Evolutionary conservation across 73 alveolate species (phyloP).

Genomic region (Tetrahymena elliotti): DNA sequence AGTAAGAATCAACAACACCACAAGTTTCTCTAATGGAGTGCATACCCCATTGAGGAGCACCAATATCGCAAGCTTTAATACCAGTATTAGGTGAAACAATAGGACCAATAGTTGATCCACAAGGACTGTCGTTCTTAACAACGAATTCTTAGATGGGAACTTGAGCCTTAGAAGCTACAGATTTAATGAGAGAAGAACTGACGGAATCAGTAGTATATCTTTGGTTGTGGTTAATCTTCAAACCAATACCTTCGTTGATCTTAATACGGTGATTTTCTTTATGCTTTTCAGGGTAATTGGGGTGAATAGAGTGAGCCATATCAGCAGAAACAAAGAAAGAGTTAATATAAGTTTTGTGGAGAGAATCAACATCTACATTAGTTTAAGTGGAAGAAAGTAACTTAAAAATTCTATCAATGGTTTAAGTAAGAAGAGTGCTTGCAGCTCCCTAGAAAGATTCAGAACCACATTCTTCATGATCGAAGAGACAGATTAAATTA

Average conservation of each 20-base stretch:
- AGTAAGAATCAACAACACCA: constrained; percentile 77
- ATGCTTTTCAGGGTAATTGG: constrained; percentile 93
- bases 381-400: constrained; percentile 37
- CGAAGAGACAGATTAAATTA: constrained; percentile 79
- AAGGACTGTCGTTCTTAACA: constrained; percentile 89
- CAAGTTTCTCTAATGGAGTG: constrained; percentile 93
- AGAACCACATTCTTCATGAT: constrained; percentile 96
- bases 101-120: constrained; percentile 98
- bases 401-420: constrained; percentile 70
- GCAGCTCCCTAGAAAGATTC: constrained; percentile 92
- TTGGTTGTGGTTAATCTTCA: constrained; percentile 85
- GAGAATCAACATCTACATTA: constrained; percentile 51
- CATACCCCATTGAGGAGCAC: constrained; percentile 95
- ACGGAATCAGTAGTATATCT: constrained; percentile 93
- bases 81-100: constrained; percentile 89
- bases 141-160: constrained; percentile 92
- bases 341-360: constrained; percentile 58
- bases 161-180: constrained; percentile 61
- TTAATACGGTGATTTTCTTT: constrained; percentile 79
- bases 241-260: constrained; percentile 87
- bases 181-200: constrained; percentile 75
- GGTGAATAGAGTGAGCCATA: constrained; percentile 97
- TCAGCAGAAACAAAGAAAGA: constrained; percentile 87
- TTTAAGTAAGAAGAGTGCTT: constrained; percentile 69
- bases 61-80: constrained; percentile 92